These are phyloP conservation scores for Wickerhamomyces mucosus DNA, from an alignment of 805 yeast species.

Conservation along the genomic window DNA sequence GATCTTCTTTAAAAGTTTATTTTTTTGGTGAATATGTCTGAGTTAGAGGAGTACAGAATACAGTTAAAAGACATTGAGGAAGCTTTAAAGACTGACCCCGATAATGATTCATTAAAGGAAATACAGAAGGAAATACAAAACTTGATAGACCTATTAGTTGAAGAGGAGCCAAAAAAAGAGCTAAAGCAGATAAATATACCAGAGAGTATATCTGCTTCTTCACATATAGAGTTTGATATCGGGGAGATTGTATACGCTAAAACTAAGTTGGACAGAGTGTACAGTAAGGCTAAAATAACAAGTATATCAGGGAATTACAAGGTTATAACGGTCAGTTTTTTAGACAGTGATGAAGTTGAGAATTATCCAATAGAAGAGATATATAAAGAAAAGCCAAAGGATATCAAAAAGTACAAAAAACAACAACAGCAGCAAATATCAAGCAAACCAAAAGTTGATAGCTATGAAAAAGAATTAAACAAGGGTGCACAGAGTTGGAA, in stretches of 20 bases:
- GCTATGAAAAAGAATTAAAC: conserved; percentile 7
- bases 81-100: conserved; percentile 7
- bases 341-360: conserved; percentile 5
- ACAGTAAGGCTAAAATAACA: conserved; percentile 9
- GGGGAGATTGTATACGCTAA: conserved; percentile 12
- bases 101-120: conserved; percentile 8
- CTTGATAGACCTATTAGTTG: conserved; percentile 7
- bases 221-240: conserved; percentile 1
- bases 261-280: conserved; percentile 5
- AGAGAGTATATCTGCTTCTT: not conserved
- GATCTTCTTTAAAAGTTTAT: no score
- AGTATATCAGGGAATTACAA: conserved; percentile 12
- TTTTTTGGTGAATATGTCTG: conserved; percentile 13
- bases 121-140: conserved; percentile 10
- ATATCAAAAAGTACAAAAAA: no score
- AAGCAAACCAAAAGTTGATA: conserved; percentile 5
- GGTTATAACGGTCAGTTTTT: conserved; percentile 6
- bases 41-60: conserved; percentile 11
- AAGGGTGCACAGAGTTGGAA: conserved; percentile 14
- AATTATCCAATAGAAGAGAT: conserved; percentile 8
- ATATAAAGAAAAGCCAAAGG: conserved; percentile 7
- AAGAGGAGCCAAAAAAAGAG: conserved; percentile 3
- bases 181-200: not conserved
- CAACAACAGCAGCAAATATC: conserved; percentile 4
- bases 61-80: conserved; percentile 14